These are phyloP conservation scores for Immersiella caudata DNA, from an alignment of 495 filamentous ascomycete genomes.

Conservation along the genomic window DNA sequence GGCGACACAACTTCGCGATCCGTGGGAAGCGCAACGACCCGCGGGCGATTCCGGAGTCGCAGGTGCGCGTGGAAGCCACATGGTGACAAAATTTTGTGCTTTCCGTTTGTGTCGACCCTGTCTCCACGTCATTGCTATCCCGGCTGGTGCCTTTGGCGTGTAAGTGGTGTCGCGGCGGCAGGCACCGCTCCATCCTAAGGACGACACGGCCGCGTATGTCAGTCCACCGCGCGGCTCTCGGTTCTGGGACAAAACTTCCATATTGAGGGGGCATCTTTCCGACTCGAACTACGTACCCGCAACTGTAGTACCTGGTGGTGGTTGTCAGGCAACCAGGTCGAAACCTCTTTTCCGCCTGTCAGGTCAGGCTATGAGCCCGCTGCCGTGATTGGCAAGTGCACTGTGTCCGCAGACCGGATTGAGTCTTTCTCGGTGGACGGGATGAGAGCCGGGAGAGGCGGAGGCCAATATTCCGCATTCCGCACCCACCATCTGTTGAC, in stretches of 20 bases:
- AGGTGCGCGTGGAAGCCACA: background rate
- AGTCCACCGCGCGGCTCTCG: background rate
- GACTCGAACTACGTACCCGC: background rate
- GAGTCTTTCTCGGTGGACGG: background rate
- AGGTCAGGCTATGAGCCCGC: background rate
- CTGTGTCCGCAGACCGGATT: background rate
- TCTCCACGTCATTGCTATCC: background rate
- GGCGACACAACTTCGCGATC: background rate
- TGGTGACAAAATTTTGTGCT: background rate
- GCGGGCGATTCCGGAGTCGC: background rate
- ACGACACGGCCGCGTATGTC: slow-evolving; percentile 3
- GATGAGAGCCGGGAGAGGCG: background rate
- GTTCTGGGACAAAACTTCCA: slow-evolving; percentile 3
- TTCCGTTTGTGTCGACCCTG: background rate
- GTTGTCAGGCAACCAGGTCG: background rate
- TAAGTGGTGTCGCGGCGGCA: background rate
- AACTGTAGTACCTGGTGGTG: background rate
- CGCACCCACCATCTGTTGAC: background rate
- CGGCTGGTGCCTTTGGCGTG: background rate
- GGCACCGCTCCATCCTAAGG: background rate
- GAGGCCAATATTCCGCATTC: background rate
- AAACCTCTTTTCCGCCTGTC: background rate
- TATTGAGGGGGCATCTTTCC: background rate
- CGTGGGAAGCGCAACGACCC: background rate
- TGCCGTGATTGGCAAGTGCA: background rate